Percentiles rank a stretch among this genome's conserved stretches.
Conservation (phyloP, 768 basidiomycete genomes). For the Pleurotus tuoliensis region DNA sequence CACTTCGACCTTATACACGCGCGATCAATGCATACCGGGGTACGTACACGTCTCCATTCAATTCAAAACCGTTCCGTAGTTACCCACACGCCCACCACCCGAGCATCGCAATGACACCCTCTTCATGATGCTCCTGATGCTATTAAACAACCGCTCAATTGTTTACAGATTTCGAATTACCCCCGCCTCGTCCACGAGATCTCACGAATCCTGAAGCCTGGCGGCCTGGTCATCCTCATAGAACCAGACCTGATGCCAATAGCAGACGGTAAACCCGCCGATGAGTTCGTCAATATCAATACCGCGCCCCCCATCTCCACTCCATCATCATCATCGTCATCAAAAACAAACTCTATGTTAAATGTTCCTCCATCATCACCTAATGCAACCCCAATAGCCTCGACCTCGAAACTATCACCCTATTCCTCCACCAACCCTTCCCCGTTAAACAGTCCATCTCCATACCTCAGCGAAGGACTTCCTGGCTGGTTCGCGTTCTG, state of each 20-base stretch:
- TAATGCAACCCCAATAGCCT: slow-evolving; percentile 11
- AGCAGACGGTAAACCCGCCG: slow-evolving; percentile 38
- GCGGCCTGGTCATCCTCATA: slow-evolving; percentile 64
- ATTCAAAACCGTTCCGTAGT: neutral
- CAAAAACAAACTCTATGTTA: too few species aligned
- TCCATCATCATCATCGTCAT: neutral
- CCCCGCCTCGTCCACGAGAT: slow-evolving; percentile 57
- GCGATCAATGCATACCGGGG: slow-evolving; percentile 64
- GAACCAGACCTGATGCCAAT: slow-evolving; percentile 56
- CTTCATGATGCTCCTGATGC: too few species aligned
- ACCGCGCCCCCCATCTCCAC: neutral
- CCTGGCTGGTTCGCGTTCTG: slow-evolving; percentile 63
- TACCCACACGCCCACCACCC: too few species aligned
- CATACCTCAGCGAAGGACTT: slow-evolving; percentile 26
- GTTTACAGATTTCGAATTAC: slow-evolving; percentile 55
- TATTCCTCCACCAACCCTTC: slow-evolving; percentile 9
- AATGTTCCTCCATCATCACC: neutral
- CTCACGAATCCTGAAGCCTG: slow-evolving; percentile 63
- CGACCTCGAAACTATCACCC: neutral
- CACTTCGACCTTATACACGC: slow-evolving; percentile 71
- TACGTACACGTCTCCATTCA: slow-evolving; percentile 29
- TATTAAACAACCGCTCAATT: too few species aligned
- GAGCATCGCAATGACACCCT: too few species aligned
- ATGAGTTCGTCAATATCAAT: slow-evolving; percentile 21
- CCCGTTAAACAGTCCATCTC: slow-evolving; percentile 11